Evolutionary conservation across 768 basidiomycete genomes (phyloP).

Genomic region (Suillus brevipes): DNA sequence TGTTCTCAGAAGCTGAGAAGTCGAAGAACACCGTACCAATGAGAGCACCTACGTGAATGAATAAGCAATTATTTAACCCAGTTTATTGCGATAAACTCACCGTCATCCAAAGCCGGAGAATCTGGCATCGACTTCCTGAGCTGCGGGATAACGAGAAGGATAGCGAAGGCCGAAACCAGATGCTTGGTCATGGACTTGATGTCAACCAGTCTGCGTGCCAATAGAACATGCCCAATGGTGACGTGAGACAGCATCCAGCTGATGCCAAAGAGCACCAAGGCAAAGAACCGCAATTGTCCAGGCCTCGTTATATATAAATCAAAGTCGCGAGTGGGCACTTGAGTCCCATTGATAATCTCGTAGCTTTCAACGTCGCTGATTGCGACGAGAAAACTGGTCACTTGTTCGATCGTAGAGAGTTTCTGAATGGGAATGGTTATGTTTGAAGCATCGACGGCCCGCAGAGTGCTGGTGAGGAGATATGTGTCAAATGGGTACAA

Average conservation of each 20-base stretch:
- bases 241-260: conserved; percentile 59
- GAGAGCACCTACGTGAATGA: conserved; percentile 38
- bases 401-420: conserved; percentile 42
- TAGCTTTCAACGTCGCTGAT: conserved; percentile 42
- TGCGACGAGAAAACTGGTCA: conserved; percentile 47
- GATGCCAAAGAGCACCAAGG: conserved; percentile 46
- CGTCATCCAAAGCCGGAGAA: conserved; percentile 48
- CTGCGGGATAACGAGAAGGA: conserved; percentile 49
- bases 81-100: conserved; percentile 26
- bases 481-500: conserved; percentile 62
- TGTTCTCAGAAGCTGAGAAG: neutral
- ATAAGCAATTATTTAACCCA: neutral
- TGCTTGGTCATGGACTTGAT: conserved; percentile 37
- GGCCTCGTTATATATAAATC: conserved; percentile 48
- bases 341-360: conserved; percentile 22
- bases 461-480: conserved; percentile 48
- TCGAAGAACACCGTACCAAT: conserved; percentile 39
- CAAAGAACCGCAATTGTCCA: conserved; percentile 42
- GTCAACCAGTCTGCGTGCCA: conserved; percentile 39
- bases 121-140: conserved; percentile 58
- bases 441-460: conserved; percentile 37
- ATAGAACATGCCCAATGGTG: conserved; percentile 44
- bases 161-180: conserved; percentile 40
- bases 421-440: conserved; percentile 43
- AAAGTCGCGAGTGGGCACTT: conserved; percentile 41